Conservation (phyloP, 352 stramenopile genomes). For the Globisporangium rhizosaccharum region DNA sequence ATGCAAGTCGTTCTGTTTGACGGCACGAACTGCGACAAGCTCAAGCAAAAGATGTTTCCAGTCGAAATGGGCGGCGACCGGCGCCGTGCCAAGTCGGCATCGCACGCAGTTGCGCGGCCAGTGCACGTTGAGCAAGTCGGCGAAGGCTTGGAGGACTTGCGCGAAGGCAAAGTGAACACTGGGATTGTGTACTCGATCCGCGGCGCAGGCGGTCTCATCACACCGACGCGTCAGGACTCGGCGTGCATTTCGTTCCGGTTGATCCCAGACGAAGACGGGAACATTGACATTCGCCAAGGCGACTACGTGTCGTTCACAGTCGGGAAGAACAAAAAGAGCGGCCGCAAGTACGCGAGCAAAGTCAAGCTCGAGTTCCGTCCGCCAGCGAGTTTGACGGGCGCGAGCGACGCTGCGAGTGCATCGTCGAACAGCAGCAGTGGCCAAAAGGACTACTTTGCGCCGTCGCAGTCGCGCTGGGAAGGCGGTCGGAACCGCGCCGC, state of each 20-base stretch:
- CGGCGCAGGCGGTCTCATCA: constrained; percentile 78
- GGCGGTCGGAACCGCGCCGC: constrained; percentile 44
- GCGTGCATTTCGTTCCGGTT: constrained; percentile 85
- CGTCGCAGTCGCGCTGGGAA: constrained; percentile 47
- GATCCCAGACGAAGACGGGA: constrained; percentile 84
- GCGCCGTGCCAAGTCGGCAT: constrained; percentile 75
- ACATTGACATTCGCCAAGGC: constrained; percentile 77
- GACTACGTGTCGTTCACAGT: constrained; percentile 88
- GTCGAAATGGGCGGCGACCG: constrained; percentile 68
- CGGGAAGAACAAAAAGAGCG: constrained; percentile 88
- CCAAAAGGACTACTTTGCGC: constrained; percentile 56
- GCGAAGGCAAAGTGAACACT: constrained; percentile 85
- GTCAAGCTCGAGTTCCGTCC: constrained; percentile 86
- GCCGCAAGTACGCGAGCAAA: constrained; percentile 84
- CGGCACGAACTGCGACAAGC: constrained; percentile 82
- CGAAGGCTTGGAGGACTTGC: constrained; percentile 78
- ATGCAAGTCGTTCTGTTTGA: constrained; percentile 89
- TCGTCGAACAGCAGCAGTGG: constrained; percentile 22
- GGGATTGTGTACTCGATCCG: constrained; percentile 85
- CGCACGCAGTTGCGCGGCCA: constrained; percentile 48
- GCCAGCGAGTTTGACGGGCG: constrained; percentile 42
- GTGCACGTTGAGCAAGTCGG: constrained; percentile 82
- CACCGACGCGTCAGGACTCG: constrained; percentile 74
- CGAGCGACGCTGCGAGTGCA: constrained; percentile 10
- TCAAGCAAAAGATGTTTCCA: constrained; percentile 89